Percentiles rank a stretch among this genome's conserved stretches.
phyloP scores from a whole-genome alignment of 2,329 filamentous ascomycete species.

The Sclerotinia borealis region DNA sequence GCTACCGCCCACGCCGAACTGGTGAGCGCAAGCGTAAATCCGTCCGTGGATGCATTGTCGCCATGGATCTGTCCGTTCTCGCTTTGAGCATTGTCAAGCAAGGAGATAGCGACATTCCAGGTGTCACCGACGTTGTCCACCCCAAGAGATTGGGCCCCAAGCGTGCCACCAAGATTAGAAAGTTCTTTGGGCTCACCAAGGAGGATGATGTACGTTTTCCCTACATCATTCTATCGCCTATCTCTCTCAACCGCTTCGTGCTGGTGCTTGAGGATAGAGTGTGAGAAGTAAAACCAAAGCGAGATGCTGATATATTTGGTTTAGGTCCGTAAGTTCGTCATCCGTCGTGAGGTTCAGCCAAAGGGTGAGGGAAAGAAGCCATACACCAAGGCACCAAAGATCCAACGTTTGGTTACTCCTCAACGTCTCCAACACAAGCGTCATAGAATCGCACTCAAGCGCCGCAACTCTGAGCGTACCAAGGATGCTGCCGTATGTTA shows the following conservation, averaged over 20 bases:
- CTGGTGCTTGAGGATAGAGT: constrained; percentile 42
- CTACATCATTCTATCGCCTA: constrained; percentile 62
- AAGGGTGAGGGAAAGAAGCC: constrained; percentile 96
- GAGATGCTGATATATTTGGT: constrained; percentile 26
- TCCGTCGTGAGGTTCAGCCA: constrained; percentile 94
- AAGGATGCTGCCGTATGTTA: constrained; percentile 95
- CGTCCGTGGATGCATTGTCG: constrained; percentile 98
- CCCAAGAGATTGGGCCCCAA: constrained; percentile 99
- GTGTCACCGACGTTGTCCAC: constrained; percentile 94
- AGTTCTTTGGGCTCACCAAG: constrained; percentile 99
- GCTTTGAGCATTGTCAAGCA: constrained; percentile 97
- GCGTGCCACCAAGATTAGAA: constrained; percentile 99
- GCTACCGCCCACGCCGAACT: constrained; percentile 96
- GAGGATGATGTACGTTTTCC: constrained; percentile 93
- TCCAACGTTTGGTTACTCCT: constrained; percentile 98
- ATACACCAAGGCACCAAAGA: constrained; percentile 99
- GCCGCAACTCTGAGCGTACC: constrained; percentile 90
- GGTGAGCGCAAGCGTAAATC: constrained; percentile 99
- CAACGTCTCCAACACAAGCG: constrained; percentile 99
- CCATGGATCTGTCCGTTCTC: constrained; percentile 88
- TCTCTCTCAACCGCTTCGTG: constrained; percentile 35
- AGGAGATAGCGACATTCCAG: constrained; percentile 89
- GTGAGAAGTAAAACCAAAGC: constrained; percentile 40
- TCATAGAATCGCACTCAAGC: constrained; percentile 96
- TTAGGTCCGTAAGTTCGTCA: constrained; percentile 98